These are phyloP conservation scores for Mycosphaerella sp. DNA, from an alignment of 2,329 filamentous ascomycete genomes.

Conservation along the genomic window DNA sequence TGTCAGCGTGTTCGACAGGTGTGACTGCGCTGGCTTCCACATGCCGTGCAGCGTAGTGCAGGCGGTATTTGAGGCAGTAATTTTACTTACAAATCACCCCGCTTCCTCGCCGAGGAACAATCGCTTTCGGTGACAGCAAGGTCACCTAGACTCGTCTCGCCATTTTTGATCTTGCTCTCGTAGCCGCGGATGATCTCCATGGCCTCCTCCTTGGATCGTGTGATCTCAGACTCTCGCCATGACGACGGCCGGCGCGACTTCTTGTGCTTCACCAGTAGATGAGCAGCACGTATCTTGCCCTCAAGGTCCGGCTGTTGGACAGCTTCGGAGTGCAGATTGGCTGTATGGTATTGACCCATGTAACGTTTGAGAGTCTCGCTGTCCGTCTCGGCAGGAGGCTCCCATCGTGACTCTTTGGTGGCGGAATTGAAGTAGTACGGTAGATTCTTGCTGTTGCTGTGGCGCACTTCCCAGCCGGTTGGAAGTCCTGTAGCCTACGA, in stretches of 20 bases:
- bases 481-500: constrained; percentile 30
- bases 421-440: constrained; percentile 95
- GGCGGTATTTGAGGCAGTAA: background rate
- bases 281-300: constrained; percentile 88
- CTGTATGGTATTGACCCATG: constrained; percentile 78
- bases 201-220: constrained; percentile 81
- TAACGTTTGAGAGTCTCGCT: constrained; percentile 87
- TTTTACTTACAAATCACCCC: constrained; percentile 68
- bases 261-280: constrained; percentile 88
- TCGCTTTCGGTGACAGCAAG: constrained; percentile 86
- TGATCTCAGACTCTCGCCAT: constrained; percentile 89
- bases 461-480: constrained; percentile 66
- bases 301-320: constrained; percentile 37
- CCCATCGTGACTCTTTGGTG: constrained; percentile 89
- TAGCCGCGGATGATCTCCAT: constrained; percentile 67
- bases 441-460: constrained; percentile 96
- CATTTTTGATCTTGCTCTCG: constrained; percentile 67
- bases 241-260: constrained; percentile 83
- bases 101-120: constrained; percentile 91
- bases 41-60: background rate
- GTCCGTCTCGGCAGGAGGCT: constrained; percentile 81
- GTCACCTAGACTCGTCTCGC: constrained; percentile 66
- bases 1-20: constrained; percentile 19
- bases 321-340: constrained; percentile 35
- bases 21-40: background rate